Conservation (phyloP, 1,284 basidiomycete genomes). For the Ceratobasidium sp. region DNA sequence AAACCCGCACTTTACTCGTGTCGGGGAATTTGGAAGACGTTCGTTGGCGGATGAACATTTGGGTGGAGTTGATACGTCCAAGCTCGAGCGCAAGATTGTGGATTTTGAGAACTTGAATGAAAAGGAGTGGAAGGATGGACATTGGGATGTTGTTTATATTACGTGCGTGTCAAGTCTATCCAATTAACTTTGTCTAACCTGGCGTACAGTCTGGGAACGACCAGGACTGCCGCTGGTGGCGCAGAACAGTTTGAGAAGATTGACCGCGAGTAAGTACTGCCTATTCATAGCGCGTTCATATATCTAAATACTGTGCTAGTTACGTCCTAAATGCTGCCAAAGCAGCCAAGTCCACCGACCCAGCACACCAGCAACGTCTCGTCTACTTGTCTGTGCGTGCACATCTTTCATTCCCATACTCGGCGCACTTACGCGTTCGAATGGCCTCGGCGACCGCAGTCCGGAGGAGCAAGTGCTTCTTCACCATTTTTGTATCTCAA, state of each 20-base stretch:
- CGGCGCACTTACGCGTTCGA: constrained; percentile 21
- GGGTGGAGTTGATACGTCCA: constrained; percentile 49
- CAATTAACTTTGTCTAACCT: constrained; percentile 50
- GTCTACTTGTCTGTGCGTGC: constrained; percentile 71
- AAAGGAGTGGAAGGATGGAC: constrained; percentile 62
- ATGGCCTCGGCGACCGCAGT: constrained; percentile 40
- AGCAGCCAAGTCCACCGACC: constrained; percentile 65
- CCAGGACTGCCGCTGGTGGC: constrained; percentile 67
- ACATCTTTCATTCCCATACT: neutral
- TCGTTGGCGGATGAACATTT: constrained; percentile 59
- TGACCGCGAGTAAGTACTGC: constrained; percentile 70
- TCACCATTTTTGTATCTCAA: constrained; percentile 54
- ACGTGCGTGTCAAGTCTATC: constrained; percentile 42
- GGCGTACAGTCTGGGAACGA: constrained; percentile 69
- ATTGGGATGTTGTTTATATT: constrained; percentile 73
- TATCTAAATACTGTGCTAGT: constrained; percentile 54
- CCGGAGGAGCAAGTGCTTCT: constrained; percentile 46
- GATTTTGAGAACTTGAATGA: constrained; percentile 73
- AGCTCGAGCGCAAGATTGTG: constrained; percentile 64
- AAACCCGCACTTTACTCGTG: constrained; percentile 63
- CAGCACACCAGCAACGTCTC: constrained; percentile 63
- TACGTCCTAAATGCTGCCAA: constrained; percentile 77
- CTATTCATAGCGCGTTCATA: neutral
- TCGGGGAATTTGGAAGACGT: constrained; percentile 74
- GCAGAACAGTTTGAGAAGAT: constrained; percentile 75